phyloP scores from a whole-genome alignment of 352 stramenopile genomes.

The Globisporangium solare region DNA sequence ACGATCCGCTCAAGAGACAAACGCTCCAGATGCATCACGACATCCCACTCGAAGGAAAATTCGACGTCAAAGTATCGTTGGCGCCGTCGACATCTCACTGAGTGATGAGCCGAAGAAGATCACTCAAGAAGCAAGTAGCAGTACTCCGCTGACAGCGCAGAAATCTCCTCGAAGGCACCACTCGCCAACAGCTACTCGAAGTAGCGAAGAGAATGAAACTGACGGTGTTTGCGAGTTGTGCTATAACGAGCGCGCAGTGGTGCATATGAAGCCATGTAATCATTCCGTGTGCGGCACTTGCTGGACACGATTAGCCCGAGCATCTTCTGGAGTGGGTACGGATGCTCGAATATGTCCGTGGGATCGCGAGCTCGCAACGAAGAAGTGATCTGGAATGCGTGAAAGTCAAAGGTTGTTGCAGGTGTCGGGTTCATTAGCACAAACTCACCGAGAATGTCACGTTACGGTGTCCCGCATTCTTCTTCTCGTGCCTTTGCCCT shows the following conservation, averaged over 20 bases:
- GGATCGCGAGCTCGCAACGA: constrained; percentile 52
- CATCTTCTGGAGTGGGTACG: background rate
- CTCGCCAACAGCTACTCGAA: background rate
- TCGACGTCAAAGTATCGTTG: constrained; percentile 39
- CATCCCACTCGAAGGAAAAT: constrained; percentile 14
- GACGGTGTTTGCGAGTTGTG: constrained; percentile 38
- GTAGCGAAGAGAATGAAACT: constrained; percentile 7
- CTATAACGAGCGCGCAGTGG: constrained; percentile 31
- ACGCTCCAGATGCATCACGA: background rate
- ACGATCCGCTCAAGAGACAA: background rate
- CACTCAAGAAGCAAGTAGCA: background rate
- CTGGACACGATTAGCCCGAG: constrained; percentile 20
- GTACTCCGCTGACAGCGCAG: background rate
- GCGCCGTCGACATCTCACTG: constrained; percentile 16
- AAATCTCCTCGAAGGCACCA: constrained; percentile 1
- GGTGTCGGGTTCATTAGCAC: too few species aligned
- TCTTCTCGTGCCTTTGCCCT: too few species aligned
- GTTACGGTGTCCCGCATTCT: too few species aligned
- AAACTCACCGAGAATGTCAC: too few species aligned
- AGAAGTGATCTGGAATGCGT: constrained; percentile 17
- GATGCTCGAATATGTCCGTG: constrained; percentile 43
- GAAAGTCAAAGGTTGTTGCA: too few species aligned
- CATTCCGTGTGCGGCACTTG: constrained; percentile 43
- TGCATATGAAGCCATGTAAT: constrained; percentile 52
- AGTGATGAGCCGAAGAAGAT: background rate